Base-by-base conservation (phyloP, 31 red algal genomes). In the Porphyra umbilicalis region DNA sequence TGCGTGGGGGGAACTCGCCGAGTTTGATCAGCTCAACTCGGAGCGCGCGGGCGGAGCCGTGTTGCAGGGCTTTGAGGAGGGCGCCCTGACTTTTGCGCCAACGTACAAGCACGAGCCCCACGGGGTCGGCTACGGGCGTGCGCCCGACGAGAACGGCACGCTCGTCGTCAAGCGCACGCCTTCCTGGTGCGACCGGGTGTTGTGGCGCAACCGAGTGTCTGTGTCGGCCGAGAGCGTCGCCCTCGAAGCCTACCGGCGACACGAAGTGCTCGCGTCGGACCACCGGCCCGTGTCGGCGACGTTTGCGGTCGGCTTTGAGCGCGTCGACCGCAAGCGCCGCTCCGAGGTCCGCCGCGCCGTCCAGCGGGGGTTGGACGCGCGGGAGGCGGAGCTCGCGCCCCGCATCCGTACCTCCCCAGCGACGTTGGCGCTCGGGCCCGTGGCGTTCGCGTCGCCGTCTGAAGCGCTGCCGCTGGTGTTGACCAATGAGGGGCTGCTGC, bases 101-200 rank as follows among this genome's bases (percentile, higher is more conserved):
- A 99, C 97, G 0, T 99, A 99, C 80, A 99, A 99, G 83, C 39
- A 90, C 39, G 82, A 94, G 13, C 86, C 86, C 38, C 87, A 74
- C 79, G 89, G 84, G 32, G 91, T 92, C 39, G 86, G 80, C n/a
- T 99, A 99, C 30, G 57, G 57, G 4, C 57, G 57, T 76, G 80
- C 87, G 18, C 79, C 42, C 14, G 94, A 90, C 36, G 88, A 94
- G 67, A 88, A 90, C 76, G 89, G 91, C 9, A 79, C 82, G 13
- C 25, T 89, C 3, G 57, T 71, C 20, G 57, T 71, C 20, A 94
- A 91, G 74, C 84, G 97, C 36, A 90, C 88, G 30, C 97, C 97
- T 34, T 90, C 97, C 33, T 99, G 93, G 79, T 91, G 87, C 36
- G 97, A 99, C 85, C 86, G 97, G 35, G 89, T 99, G 33, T 75